These are phyloP conservation scores for Saccharum spontaneum DNA, from an alignment of 176 grass and related monocot genomes.

Conservation along the genomic window DNA sequence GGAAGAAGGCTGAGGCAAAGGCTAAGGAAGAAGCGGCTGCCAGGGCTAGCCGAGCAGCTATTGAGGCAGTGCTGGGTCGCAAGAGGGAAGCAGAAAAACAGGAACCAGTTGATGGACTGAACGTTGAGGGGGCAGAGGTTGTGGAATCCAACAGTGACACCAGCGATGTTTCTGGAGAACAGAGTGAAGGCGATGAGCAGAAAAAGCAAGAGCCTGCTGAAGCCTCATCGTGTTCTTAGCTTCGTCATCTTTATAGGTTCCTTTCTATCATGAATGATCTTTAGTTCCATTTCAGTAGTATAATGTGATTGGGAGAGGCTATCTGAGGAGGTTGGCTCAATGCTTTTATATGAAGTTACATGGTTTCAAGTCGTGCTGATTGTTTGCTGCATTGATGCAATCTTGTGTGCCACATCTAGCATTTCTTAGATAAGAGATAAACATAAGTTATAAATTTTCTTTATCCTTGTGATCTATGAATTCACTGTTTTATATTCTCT, in stretches of 20 bases:
- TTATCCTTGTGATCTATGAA: neutral
- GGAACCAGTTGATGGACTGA: constrained; percentile 30
- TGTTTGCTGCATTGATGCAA: constrained; percentile 13
- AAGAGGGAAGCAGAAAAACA: constrained; percentile 51
- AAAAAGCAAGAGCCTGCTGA: constrained; percentile 41
- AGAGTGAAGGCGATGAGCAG: constrained; percentile 8
- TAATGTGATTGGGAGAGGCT: neutral
- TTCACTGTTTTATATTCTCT: neutral
- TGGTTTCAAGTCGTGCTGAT: constrained; percentile 13
- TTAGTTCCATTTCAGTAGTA: constrained; percentile 37
- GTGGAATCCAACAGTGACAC: constrained; percentile 30
- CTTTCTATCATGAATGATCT: constrained; percentile 18
- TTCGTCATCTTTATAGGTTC: constrained; percentile 23
- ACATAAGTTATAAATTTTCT: neutral
- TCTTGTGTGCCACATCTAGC: neutral
- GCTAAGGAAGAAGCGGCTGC: constrained; percentile 73
- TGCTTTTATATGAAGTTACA: constrained; percentile 4
- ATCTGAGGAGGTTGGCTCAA: constrained; percentile 1
- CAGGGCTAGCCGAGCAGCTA: constrained; percentile 69
- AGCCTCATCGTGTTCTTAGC: constrained; percentile 11
- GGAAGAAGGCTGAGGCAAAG: constrained; percentile 72
- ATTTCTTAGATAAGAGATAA: neutral
- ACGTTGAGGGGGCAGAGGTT: constrained; percentile 43
- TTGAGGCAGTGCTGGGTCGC: constrained; percentile 65
- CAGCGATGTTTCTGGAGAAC: neutral